Conservation (phyloP, 805 yeast genomes). For the Nakazawaea ambrosiae region DNA sequence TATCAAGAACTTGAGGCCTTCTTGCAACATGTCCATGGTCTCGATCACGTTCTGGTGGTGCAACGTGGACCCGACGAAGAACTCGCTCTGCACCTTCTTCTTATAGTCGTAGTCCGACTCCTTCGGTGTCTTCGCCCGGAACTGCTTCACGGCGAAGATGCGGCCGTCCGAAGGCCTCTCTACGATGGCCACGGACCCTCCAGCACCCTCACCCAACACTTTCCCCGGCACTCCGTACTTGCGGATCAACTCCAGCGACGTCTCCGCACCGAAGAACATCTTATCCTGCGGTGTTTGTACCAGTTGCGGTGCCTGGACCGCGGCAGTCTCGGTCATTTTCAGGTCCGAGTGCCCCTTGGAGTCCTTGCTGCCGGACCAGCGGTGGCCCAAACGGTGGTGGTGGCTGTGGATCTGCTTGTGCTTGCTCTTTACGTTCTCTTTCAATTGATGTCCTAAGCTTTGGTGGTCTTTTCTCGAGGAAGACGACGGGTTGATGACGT, state of each 20-base stretch:
- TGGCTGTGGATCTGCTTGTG: conserved; percentile 10
- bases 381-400: conserved; percentile 6
- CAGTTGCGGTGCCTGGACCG: not conserved
- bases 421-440: conserved; percentile 12
- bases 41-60: conserved; percentile 76
- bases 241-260: conserved; percentile 35
- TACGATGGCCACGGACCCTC: conserved; percentile 85
- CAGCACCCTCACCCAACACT: conserved; percentile 86
- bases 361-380: too few relatives aligned
- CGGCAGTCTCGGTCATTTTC: not conserved
- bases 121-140: conserved; percentile 54
- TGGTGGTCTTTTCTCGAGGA: conserved; percentile 1
- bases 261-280: conserved; percentile 30
- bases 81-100: conserved; percentile 76
- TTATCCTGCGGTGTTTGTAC: conserved; percentile 14
- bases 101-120: conserved; percentile 67
- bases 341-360: not conserved
- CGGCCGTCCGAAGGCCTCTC: conserved; percentile 52
- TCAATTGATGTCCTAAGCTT: conserved; percentile 14
- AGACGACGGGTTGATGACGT: conserved; percentile 12
- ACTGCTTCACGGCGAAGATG: conserved; percentile 82
- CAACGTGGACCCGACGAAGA: conserved; percentile 69
- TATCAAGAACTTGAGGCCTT: conserved; percentile 54
- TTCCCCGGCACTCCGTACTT: conserved; percentile 74
- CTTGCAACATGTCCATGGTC: conserved; percentile 74